Percentiles rank a stretch among this genome's conserved stretches.
Evolutionary conservation across 768 basidiomycete genomes (phyloP).

Genomic region (Suillus tomentosus): DNA sequence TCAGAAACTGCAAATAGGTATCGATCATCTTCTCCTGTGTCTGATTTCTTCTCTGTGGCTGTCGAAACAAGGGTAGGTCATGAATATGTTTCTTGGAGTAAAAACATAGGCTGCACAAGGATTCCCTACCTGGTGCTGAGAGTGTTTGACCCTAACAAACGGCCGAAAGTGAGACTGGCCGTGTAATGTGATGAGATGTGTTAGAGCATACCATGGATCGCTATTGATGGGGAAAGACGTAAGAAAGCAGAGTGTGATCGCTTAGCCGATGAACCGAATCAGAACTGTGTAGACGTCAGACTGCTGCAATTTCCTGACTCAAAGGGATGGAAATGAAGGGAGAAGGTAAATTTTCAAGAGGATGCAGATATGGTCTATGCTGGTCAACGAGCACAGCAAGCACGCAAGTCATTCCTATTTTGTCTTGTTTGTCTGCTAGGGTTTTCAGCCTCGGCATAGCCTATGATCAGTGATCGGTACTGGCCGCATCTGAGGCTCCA

Average conservation of each 20-base stretch:
- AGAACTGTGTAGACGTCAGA: not conserved
- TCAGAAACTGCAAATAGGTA: slow-evolving; percentile 82
- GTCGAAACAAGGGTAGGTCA: slow-evolving; percentile 21
- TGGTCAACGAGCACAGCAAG: slow-evolving; percentile 4
- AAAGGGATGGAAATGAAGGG: not conserved
- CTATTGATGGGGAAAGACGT: slow-evolving; percentile 27
- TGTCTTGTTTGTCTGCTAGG: slow-evolving; percentile 35
- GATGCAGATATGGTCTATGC: slow-evolving; percentile 14
- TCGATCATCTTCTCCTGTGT: slow-evolving; percentile 68
- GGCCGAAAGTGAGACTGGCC: slow-evolving; percentile 10
- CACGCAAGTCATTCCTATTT: slow-evolving; percentile 24
- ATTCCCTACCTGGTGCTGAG: slow-evolving; percentile 68
- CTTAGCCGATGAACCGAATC: slow-evolving; percentile 4
- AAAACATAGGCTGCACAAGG: slow-evolving; percentile 7
- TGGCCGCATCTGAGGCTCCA: not conserved
- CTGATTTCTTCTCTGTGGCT: slow-evolving; percentile 85
- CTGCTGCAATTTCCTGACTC: not conserved
- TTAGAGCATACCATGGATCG: slow-evolving; percentile 29
- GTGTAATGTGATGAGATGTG: slow-evolving; percentile 8
- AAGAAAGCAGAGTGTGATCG: slow-evolving; percentile 18
- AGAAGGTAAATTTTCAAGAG: slow-evolving; percentile 3
- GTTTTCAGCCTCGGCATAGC: not conserved
- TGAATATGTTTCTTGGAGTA: slow-evolving; percentile 6
- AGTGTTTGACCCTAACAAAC: slow-evolving; percentile 78
- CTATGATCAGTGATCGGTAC: not conserved